Conservation (phyloP, 2,329 filamentous ascomycete genomes). For the Aureobasidium mangrovei region DNA sequence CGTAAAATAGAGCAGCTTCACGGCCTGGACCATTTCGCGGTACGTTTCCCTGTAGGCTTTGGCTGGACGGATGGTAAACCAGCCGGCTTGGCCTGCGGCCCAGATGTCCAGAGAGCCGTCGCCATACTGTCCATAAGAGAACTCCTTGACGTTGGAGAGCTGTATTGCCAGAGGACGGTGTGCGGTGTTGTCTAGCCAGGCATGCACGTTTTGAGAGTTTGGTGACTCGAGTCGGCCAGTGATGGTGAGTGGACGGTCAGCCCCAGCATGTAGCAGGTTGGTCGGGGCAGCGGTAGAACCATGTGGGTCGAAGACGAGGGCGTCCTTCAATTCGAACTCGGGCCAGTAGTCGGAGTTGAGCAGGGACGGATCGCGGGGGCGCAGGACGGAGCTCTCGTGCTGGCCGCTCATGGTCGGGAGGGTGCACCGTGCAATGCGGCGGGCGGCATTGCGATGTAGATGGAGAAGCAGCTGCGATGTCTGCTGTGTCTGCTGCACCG, state of each 20-base stretch:
- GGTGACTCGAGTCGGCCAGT: constrained; percentile 50
- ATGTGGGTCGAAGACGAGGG: constrained; percentile 49
- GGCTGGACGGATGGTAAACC: constrained; percentile 59
- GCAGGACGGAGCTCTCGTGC: constrained; percentile 31
- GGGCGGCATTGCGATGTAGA: not conserved
- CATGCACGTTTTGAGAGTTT: constrained; percentile 30
- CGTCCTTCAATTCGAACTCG: constrained; percentile 53
- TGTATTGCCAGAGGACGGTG: constrained; percentile 36
- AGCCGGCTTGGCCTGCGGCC: constrained; percentile 56
- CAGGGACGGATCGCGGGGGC: constrained; percentile 32
- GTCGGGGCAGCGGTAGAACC: constrained; percentile 37
- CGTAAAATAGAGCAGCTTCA: constrained; percentile 55
- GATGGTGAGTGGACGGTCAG: constrained; percentile 53
- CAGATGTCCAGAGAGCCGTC: constrained; percentile 53
- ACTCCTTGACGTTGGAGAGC: constrained; percentile 42
- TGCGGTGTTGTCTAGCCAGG: constrained; percentile 13
- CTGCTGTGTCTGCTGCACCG: not conserved
- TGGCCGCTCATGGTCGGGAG: not conserved
- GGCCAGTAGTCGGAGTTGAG: constrained; percentile 46
- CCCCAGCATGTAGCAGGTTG: constrained; percentile 53
- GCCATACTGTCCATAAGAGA: constrained; percentile 45
- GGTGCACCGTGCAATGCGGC: not conserved
- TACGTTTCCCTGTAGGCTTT: constrained; percentile 48
- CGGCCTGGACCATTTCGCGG: constrained; percentile 53
- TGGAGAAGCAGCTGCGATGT: too few species aligned